A percentile compares a stretch with the other conserved stretches of the same genome.
Evolutionary conservation across 164 flowering plant species (phyloP).

Genomic region (Aristolochia contorta): DNA sequence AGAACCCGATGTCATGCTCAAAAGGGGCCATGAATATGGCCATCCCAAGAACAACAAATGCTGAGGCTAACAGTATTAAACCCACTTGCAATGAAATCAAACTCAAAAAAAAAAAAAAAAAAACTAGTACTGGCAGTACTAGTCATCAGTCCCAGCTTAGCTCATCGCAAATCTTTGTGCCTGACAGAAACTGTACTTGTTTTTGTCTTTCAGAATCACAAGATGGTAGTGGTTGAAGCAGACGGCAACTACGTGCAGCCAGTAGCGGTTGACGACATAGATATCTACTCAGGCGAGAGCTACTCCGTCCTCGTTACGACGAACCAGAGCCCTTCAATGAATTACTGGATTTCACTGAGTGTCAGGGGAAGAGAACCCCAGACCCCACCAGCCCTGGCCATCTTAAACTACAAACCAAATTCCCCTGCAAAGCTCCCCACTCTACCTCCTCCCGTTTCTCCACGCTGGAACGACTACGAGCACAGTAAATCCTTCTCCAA

Average conservation of each 20-base stretch:
- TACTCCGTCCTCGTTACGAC: constrained; percentile 72
- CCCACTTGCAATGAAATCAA: too few relatives aligned
- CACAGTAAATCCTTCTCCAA: constrained; percentile 50
- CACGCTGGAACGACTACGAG: constrained; percentile 54
- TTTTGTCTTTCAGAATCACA: constrained; percentile 46
- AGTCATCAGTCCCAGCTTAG: too few relatives aligned
- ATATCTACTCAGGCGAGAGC: constrained; percentile 86
- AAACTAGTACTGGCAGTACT: too few relatives aligned
- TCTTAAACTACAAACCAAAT: constrained; percentile 58
- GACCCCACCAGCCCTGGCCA: constrained; percentile 62
- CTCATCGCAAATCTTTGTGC: too few relatives aligned
- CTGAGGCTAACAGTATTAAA: too few relatives aligned
- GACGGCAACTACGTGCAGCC: constrained; percentile 90
- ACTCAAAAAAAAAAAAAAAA: too few relatives aligned
- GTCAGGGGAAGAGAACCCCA: constrained; percentile 59
- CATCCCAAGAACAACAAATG: too few relatives aligned
- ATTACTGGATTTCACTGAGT: constrained; percentile 62
- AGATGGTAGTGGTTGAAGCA: constrained; percentile 81
- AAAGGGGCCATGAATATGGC: too few relatives aligned
- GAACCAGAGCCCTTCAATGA: constrained; percentile 49
- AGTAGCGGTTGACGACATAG: constrained; percentile 39
- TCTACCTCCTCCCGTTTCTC: constrained; percentile 50
- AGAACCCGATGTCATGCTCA: too few relatives aligned
- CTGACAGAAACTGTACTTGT: neutral
- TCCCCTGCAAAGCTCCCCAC: constrained; percentile 37